A percentile compares a stretch with the other conserved stretches of the same genome.
Evolutionary conservation across 2,329 filamentous ascomycete genomes (phyloP).

Genomic region (Magnaporthiopsis poae): DNA sequence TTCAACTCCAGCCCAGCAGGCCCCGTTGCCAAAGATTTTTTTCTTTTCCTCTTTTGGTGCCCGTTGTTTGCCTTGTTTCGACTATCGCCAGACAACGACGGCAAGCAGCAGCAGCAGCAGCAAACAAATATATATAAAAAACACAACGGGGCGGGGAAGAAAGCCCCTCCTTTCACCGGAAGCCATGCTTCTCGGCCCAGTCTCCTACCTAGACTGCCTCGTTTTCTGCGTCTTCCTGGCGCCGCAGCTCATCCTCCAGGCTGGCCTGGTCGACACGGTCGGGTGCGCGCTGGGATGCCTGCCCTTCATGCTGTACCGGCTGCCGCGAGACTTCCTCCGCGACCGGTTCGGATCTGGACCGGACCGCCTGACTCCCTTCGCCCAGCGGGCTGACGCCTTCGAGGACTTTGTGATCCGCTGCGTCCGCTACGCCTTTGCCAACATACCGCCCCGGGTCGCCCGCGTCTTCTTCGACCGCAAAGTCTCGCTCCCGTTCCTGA

Average conservation of each 20-base stretch:
- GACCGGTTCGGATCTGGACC: constrained; percentile 38
- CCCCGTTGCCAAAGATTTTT: neutral
- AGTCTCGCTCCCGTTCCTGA: constrained; percentile 63
- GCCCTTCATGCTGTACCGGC: constrained; percentile 53
- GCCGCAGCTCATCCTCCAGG: constrained; percentile 60
- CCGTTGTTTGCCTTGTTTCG: neutral
- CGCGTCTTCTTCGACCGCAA: constrained; percentile 68
- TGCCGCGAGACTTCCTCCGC: constrained; percentile 49
- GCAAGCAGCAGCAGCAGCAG: neutral
- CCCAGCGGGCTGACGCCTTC: constrained; percentile 60
- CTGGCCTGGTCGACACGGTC: constrained; percentile 51
- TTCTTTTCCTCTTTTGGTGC: too few relatives aligned
- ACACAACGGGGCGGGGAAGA: constrained; percentile 2
- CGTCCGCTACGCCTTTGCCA: constrained; percentile 67
- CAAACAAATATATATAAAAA: neutral
- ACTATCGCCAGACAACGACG: too few relatives aligned
- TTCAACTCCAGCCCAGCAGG: too few relatives aligned
- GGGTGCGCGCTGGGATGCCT: constrained; percentile 50
- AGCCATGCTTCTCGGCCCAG: constrained; percentile 61
- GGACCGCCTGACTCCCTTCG: constrained; percentile 47
- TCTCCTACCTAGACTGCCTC: constrained; percentile 67
- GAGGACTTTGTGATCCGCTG: constrained; percentile 70
- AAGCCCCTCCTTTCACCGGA: neutral
- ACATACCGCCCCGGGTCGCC: constrained; percentile 57
- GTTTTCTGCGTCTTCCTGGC: constrained; percentile 62